These are phyloP conservation scores for Petasospora rhodanensis DNA, from an alignment of 1,139 yeast species.

Conservation along the genomic window DNA sequence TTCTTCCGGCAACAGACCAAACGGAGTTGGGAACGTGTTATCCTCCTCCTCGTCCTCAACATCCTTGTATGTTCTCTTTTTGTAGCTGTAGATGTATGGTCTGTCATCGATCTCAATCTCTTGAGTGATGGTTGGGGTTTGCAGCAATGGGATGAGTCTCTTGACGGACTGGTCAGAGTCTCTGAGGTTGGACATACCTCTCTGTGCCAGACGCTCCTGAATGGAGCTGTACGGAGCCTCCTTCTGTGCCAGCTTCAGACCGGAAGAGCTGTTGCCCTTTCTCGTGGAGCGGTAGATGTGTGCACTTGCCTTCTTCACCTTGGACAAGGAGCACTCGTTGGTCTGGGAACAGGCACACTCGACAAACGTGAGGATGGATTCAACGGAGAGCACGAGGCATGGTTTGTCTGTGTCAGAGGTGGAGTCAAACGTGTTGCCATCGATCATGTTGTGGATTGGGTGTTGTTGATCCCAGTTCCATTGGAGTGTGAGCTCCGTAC, in stretches of 20 bases:
- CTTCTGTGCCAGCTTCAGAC: conserved; percentile 27
- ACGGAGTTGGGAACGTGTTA: conserved; percentile 17
- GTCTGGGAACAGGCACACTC: conserved; percentile 61
- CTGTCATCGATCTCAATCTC: conserved; percentile 14
- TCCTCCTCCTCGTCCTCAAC: conserved; percentile 3
- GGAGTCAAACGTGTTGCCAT: conserved; percentile 32
- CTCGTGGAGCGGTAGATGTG: conserved; percentile 53
- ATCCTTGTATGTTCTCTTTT: conserved; percentile 7
- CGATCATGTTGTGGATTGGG: conserved; percentile 56
- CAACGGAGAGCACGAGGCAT: conserved; percentile 53
- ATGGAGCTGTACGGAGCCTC: conserved; percentile 31
- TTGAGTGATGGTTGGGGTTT: conserved; percentile 2
- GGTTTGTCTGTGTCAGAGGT: conserved; percentile 48
- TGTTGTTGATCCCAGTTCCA: conserved; percentile 90
- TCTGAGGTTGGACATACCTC: conserved; percentile 15
- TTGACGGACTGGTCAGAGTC: conserved; percentile 14
- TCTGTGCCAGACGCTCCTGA: conserved; percentile 26
- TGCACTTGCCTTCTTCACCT: conserved; percentile 58
- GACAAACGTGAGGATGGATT: conserved; percentile 55
- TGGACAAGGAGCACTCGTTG: conserved; percentile 52
- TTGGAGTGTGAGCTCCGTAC: conserved; percentile 65
- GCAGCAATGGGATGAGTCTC: conserved; percentile 9
- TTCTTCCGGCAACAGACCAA: conserved; percentile 10
- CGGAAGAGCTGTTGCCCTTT: conserved; percentile 37
- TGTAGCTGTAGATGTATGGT: conserved; percentile 21